phyloP scores from a whole-genome alignment of 2,329 filamentous ascomycete genomes.

The Orbilia javanica region DNA sequence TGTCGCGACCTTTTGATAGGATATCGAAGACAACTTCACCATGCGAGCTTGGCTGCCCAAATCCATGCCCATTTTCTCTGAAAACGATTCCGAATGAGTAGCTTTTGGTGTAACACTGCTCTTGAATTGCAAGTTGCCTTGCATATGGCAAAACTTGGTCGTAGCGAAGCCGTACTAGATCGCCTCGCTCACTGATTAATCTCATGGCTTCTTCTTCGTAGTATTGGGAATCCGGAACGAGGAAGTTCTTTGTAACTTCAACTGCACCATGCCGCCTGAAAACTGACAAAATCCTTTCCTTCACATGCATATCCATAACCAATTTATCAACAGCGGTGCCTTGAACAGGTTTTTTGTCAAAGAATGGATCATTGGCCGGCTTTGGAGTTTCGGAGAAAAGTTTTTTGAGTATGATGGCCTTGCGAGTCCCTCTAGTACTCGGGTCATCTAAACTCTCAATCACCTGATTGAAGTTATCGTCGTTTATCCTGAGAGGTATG shows the following conservation, averaged over 20 bases:
- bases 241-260: slow-evolving; percentile 78
- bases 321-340: slow-evolving; percentile 40
- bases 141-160: slow-evolving; percentile 92
- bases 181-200: slow-evolving; percentile 84
- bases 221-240: slow-evolving; percentile 85
- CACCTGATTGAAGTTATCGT: slow-evolving; percentile 52
- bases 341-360: slow-evolving; percentile 34
- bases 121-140: slow-evolving; percentile 80
- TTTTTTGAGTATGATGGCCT: slow-evolving; percentile 37
- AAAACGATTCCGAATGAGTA: slow-evolving; percentile 89
- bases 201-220: slow-evolving; percentile 81
- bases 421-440: slow-evolving; percentile 38
- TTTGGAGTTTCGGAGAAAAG: slow-evolving; percentile 39
- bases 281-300: slow-evolving; percentile 79
- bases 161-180: slow-evolving; percentile 92
- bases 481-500: slow-evolving; percentile 51
- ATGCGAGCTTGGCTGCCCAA: slow-evolving; percentile 81
- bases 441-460: slow-evolving; percentile 55
- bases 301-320: slow-evolving; percentile 70
- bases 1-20: slow-evolving; percentile 82
- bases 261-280: slow-evolving; percentile 92
- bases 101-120: slow-evolving; percentile 77
- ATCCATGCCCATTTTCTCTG: slow-evolving; percentile 77
- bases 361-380: slow-evolving; percentile 51
- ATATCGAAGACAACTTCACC: slow-evolving; percentile 97